These are phyloP conservation scores for Ogataea salicorniae DNA, from an alignment of 805 yeast species.

Conservation along the genomic window DNA sequence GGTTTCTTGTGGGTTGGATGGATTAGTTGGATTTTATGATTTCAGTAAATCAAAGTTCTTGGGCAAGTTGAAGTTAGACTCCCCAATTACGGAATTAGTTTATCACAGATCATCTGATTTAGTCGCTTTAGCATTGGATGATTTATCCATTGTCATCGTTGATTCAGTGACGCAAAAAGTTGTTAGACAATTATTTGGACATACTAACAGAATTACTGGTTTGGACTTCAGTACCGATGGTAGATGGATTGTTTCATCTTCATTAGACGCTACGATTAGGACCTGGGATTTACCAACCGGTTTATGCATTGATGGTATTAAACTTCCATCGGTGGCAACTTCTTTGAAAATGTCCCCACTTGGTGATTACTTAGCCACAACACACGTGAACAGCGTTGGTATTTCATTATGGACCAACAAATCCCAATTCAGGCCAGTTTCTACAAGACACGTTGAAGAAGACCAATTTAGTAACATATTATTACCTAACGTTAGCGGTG, in stretches of 20 bases:
- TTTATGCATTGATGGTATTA: slow-evolving; percentile 89
- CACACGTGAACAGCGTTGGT: slow-evolving; percentile 88
- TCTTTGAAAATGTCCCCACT: slow-evolving; percentile 73
- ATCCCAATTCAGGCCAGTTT: slow-evolving; percentile 73
- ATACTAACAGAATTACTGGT: slow-evolving; percentile 78
- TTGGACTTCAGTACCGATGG: slow-evolving; percentile 93
- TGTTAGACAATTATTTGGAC: slow-evolving; percentile 87
- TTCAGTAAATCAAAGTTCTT: slow-evolving; percentile 65
- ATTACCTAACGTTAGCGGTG: slow-evolving; percentile 76
- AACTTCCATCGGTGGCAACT: slow-evolving; percentile 75
- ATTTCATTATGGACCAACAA: slow-evolving; percentile 88
- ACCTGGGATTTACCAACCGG: slow-evolving; percentile 99
- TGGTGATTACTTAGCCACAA: slow-evolving; percentile 87
- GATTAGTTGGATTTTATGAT: slow-evolving; percentile 80
- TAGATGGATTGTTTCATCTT: slow-evolving; percentile 83
- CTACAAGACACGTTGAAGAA: slow-evolving; percentile 69
- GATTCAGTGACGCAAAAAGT: slow-evolving; percentile 78
- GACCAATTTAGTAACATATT: slow-evolving; percentile 64
- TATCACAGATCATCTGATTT: slow-evolving; percentile 82
- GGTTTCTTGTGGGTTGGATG: slow-evolving; percentile 87
- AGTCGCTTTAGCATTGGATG: slow-evolving; percentile 81
- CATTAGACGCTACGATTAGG: slow-evolving; percentile 81
- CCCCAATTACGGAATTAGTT: slow-evolving; percentile 73
- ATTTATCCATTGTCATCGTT: slow-evolving; percentile 73
- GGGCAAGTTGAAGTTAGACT: slow-evolving; percentile 61